phyloP scores from a whole-genome alignment of 1,284 basidiomycete genomes.

The Boletus sp. region DNA sequence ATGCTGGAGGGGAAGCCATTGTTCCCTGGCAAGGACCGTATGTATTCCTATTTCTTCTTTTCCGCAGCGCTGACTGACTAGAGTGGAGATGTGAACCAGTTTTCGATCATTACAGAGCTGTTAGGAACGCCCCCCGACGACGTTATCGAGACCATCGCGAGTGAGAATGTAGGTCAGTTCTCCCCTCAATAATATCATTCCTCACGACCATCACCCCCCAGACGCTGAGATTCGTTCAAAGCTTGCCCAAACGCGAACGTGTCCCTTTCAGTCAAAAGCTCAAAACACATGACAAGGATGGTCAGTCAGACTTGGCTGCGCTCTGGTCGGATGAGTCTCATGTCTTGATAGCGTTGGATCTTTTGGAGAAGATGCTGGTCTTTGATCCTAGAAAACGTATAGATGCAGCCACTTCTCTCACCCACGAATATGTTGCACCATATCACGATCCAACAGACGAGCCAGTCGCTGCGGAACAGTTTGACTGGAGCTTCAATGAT shows the following conservation, averaged over 20 bases:
- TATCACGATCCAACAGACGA: conserved; percentile 99
- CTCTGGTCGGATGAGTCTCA: conserved; percentile 15
- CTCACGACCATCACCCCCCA: conserved; percentile 40
- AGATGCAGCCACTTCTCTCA: conserved; percentile 89
- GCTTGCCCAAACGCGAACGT: conserved; percentile 93
- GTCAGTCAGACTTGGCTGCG: conserved; percentile 44
- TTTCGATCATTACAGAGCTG: conserved; percentile 99
- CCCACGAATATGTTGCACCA: conserved; percentile 94
- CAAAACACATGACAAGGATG: conserved; percentile 85
- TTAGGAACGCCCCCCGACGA: conserved; percentile 98
- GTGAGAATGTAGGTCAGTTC: conserved; percentile 81
- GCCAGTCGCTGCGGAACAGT: conserved; percentile 91
- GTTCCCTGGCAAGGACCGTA: conserved; percentile 98
- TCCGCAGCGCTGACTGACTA: conserved; percentile 8
- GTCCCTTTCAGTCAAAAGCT: conserved; percentile 96
- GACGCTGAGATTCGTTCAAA: conserved; percentile 99
- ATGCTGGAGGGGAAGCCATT: conserved; percentile 99
- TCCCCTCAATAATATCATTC: conserved; percentile 8
- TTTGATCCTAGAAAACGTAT: conserved; percentile 98
- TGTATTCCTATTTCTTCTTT: conserved; percentile 39
- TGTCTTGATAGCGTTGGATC: conserved; percentile 74
- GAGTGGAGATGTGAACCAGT: conserved; percentile 94
- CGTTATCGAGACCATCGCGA: conserved; percentile 98
- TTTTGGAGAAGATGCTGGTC: conserved; percentile 98
- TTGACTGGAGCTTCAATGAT: conserved; percentile 99